Percentiles rank a stretch among this genome's conserved stretches.
phyloP scores from a whole-genome alignment of 106 monocot species.

The Posidonia australis region DNA sequence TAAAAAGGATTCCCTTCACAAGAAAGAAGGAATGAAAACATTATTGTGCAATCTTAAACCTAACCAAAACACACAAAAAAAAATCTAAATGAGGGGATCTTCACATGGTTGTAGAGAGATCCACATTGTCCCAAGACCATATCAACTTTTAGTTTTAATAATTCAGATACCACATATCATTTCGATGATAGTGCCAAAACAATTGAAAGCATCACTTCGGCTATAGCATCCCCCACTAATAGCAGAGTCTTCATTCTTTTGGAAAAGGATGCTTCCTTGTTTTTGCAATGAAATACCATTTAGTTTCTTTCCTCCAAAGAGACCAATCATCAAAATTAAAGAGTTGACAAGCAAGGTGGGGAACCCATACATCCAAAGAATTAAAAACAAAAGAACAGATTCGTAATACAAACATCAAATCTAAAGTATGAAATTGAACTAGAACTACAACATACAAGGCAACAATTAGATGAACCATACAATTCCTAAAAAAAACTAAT shows the following conservation, averaged over 20 bases:
- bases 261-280: conserved; percentile 19
- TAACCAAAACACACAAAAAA: background rate
- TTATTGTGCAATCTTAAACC: background rate
- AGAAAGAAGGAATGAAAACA: background rate
- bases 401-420: no score
- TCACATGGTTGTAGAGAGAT: background rate
- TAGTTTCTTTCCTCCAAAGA: background rate
- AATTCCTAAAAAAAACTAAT: no score
- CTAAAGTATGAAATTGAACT: no score
- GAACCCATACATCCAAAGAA: no score
- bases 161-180: conserved; percentile 16
- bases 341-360: background rate
- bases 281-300: background rate
- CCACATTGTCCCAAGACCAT: no score
- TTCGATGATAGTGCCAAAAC: conserved; percentile 19
- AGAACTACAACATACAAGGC: no score
- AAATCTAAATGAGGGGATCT: background rate
- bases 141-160: background rate
- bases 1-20: background rate
- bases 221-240: conserved; percentile 6
- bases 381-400: no score
- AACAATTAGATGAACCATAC: no score
- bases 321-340: background rate
- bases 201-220: conserved; percentile 29
- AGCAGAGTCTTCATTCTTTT: conserved; percentile 4